Evolutionary conservation across 1,139 yeast genomes (phyloP).

Genomic region (Yamadazyma spencermartinsiae): DNA sequence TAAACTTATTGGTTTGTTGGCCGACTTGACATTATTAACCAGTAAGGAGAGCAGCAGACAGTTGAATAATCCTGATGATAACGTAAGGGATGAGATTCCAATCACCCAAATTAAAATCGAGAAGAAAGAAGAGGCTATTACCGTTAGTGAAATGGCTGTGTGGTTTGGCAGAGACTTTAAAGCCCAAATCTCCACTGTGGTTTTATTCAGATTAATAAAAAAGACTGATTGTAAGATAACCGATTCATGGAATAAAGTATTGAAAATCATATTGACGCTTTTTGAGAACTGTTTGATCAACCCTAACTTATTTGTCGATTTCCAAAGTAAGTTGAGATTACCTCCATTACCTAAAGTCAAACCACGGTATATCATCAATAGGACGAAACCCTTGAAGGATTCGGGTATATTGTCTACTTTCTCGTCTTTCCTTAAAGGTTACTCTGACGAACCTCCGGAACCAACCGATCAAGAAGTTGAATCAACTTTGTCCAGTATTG

Average conservation of each 20-base stretch:
- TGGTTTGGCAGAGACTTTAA: conserved; percentile 88
- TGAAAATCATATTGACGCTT: conserved; percentile 61
- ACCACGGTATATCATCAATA: conserved; percentile 64
- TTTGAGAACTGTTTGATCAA: conserved; percentile 72
- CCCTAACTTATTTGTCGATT: conserved; percentile 65
- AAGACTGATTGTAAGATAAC: conserved; percentile 52
- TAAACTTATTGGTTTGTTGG: conserved; percentile 59
- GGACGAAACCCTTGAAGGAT: conserved; percentile 63
- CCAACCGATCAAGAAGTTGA: conserved; percentile 94
- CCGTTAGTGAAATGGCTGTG: conserved; percentile 80
- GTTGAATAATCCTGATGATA: conserved; percentile 28
- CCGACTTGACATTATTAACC: conserved; percentile 62
- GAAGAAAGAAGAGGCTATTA: conserved; percentile 54
- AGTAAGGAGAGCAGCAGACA: conserved; percentile 6
- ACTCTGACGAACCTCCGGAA: conserved; percentile 82
- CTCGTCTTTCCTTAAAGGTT: conserved; percentile 87
- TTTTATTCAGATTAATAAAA: conserved; percentile 73
- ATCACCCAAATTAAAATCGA: conserved; percentile 50
- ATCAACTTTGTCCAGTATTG: conserved; percentile 76
- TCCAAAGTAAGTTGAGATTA: conserved; percentile 56
- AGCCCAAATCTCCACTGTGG: conserved; percentile 87
- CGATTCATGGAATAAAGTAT: conserved; percentile 60
- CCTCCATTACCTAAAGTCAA: conserved; percentile 58
- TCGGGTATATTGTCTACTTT: conserved; percentile 82
- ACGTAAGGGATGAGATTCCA: conserved; percentile 46